phyloP scores from a whole-genome alignment of 2,329 filamentous ascomycete genomes.

The Hypoxylon sp. region DNA sequence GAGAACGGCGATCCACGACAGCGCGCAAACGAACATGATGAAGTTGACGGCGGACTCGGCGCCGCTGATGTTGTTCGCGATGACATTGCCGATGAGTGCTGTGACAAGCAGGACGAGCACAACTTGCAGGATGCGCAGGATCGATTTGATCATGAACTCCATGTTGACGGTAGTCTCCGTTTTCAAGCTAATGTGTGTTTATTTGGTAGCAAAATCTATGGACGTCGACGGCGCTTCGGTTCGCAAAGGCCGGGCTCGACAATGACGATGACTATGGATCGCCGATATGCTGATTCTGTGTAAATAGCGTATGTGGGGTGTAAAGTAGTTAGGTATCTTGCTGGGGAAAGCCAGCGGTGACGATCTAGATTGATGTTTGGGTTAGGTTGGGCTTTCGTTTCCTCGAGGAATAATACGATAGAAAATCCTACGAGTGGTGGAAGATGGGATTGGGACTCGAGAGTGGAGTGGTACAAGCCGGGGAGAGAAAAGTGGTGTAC shows the following conservation, averaged over 20 bases:
- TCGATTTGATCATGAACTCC: conserved; percentile 59
- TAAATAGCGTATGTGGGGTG: not conserved
- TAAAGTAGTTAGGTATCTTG: conserved; percentile 5
- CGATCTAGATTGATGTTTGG: conserved; percentile 11
- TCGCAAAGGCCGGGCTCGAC: conserved; percentile 13
- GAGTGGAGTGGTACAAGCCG: conserved; percentile 21
- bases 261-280: not conserved
- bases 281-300: conserved; percentile 3
- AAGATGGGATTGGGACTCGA: conserved; percentile 32
- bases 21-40: conserved; percentile 77
- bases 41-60: conserved; percentile 69
- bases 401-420: conserved; percentile 13
- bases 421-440: conserved; percentile 12
- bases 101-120: conserved; percentile 68
- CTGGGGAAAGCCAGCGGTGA: conserved; percentile 11
- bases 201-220: not conserved
- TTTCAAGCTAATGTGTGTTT: not conserved
- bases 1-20: conserved; percentile 76
- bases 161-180: conserved; percentile 35
- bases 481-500: conserved; percentile 14
- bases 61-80: conserved; percentile 64
- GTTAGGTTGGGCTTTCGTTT: conserved; percentile 32
- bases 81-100: conserved; percentile 71
- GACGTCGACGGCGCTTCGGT: conserved; percentile 5
- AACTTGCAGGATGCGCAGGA: conserved; percentile 65